Evolutionary conservation across 805 yeast species (phyloP), one percentile per base, ranked within the genome.

Genomic region (Isabelozyma rhagii): DNA sequence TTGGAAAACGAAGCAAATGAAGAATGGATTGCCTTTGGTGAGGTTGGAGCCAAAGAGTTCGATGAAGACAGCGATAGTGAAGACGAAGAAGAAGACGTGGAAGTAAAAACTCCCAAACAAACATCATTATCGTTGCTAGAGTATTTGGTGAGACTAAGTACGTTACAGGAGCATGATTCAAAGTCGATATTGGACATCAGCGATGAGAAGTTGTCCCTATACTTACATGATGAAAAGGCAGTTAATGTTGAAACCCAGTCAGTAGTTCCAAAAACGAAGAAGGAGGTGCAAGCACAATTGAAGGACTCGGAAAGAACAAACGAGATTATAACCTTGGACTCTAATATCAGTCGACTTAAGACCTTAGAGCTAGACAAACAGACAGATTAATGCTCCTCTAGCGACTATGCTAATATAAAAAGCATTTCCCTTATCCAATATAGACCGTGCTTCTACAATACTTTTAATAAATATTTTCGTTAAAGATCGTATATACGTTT

Each of bases 171-270:
- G 10, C 79, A 71, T 51, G 91, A 85, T 56, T 82, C 80, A 52
- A 67, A 62, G 25, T 72, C 84, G 1, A 64, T 85, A 3, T 59
- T 81, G 8, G 68, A 79, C 7, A 78, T 83, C 8, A 76, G 78
- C n/a, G 94, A 88, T 60, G 93, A 87, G 61, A 74, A 85, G 34
- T 66, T 87, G 9, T 66, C 83, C 3, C 57, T 84, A 1, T 87
- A 84, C 54, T 65, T 87, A 15, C 74, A 79, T 43, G 89, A 87
- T 55, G 89, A 84, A 50, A 67, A 67, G 17, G 25, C 47, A 8
- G 46, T 47, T 25, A 42, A 46, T 14, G 46, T 57, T 10, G 28
- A 47, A 28, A 49, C 55, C 43, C 44, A 48, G n/a, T 51, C 60
- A 8, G 47, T 58, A 15, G 50, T 61, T 10, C 68, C 66, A 1